A percentile compares a stretch with the other conserved stretches of the same genome.
phyloP scores from a whole-genome alignment of 495 filamentous ascomycete genomes.

The Tuber microsphaerosporum region DNA sequence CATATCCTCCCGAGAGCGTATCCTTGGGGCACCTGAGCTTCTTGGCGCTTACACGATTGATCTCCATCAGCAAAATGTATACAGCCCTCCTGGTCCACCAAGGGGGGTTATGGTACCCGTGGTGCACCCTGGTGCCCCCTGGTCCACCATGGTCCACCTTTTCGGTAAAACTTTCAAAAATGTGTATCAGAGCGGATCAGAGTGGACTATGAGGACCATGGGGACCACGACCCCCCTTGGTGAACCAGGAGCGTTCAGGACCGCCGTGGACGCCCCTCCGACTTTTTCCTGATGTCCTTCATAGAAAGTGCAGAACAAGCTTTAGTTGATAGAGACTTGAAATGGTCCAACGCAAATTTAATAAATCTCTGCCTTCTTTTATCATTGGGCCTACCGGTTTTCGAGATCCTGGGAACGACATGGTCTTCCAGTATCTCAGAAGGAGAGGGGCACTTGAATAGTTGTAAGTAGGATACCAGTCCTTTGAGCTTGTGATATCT shows the following conservation, averaged over 20 bases:
- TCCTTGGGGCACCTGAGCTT: conserved; percentile 18
- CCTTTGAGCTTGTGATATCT: neutral
- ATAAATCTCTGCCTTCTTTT: conserved; percentile 20
- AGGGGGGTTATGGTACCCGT: too few relatives aligned
- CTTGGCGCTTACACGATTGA: conserved; percentile 29
- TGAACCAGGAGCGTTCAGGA: too few relatives aligned
- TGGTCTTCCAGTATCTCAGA: conserved; percentile 22
- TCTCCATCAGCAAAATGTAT: too few relatives aligned
- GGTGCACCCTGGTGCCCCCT: too few relatives aligned
- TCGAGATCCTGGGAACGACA: conserved; percentile 20
- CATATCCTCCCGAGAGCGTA: neutral
- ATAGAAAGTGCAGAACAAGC: conserved; percentile 13
- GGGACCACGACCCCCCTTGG: too few relatives aligned
- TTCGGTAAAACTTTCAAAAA: too few relatives aligned
- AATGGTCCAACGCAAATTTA: conserved; percentile 13
- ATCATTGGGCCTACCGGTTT: conserved; percentile 3
- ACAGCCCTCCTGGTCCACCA: too few relatives aligned
- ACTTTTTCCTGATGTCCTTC: too few relatives aligned
- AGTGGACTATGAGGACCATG: too few relatives aligned
- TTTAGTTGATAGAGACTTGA: conserved; percentile 4
- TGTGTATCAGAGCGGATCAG: too few relatives aligned
- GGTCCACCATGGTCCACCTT: too few relatives aligned
- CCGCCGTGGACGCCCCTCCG: too few relatives aligned
- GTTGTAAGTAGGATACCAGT: conserved; percentile 11
- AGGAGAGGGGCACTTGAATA: conserved; percentile 17